A percentile compares a stretch with the other conserved stretches of the same genome.
These are phyloP conservation scores for Globisporangium mamillatum DNA, from an alignment of 352 stramenopile genomes.

Conservation along the genomic window DNA sequence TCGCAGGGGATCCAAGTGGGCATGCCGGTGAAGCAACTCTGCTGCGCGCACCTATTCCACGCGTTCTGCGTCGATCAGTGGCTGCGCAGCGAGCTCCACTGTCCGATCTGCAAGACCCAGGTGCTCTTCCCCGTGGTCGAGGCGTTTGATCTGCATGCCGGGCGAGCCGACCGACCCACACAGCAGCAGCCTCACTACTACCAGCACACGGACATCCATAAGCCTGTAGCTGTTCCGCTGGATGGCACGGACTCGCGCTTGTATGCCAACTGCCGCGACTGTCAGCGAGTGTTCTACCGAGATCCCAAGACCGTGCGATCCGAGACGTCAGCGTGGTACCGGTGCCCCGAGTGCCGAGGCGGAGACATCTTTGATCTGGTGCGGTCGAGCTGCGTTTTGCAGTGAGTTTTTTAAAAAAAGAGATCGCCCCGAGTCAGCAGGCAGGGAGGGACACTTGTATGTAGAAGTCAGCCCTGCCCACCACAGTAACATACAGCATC, in stretches of 20 bases:
- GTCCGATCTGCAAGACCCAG: conserved; percentile 56
- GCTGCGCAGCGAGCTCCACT: conserved; percentile 40
- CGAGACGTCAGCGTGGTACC: conserved; percentile 69
- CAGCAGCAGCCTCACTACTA: conserved; percentile 4
- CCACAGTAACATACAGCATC: neutral
- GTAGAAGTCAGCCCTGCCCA: too few relatives aligned
- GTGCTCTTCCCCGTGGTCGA: conserved; percentile 50
- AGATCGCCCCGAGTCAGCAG: neutral
- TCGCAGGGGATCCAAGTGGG: conserved; percentile 25
- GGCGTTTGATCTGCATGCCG: conserved; percentile 19
- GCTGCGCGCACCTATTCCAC: conserved; percentile 67
- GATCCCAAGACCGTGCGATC: conserved; percentile 46
- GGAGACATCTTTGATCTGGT: conserved; percentile 51
- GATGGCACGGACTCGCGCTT: conserved; percentile 32
- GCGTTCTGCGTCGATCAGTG: conserved; percentile 53
- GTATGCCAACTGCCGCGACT: conserved; percentile 60
- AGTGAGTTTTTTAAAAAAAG: conserved; percentile 25
- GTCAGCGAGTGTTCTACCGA: conserved; percentile 61
- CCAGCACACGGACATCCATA: conserved; percentile 2
- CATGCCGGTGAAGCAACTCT: conserved; percentile 50
- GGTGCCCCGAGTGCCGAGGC: conserved; percentile 52
- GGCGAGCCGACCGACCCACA: neutral
- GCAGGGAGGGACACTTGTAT: too few relatives aligned
- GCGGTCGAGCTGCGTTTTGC: conserved; percentile 50
- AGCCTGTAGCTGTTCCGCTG: conserved; percentile 20